phyloP scores from a whole-genome alignment of 2,329 filamentous ascomycete species.

The Monosporascus sp. region DNA sequence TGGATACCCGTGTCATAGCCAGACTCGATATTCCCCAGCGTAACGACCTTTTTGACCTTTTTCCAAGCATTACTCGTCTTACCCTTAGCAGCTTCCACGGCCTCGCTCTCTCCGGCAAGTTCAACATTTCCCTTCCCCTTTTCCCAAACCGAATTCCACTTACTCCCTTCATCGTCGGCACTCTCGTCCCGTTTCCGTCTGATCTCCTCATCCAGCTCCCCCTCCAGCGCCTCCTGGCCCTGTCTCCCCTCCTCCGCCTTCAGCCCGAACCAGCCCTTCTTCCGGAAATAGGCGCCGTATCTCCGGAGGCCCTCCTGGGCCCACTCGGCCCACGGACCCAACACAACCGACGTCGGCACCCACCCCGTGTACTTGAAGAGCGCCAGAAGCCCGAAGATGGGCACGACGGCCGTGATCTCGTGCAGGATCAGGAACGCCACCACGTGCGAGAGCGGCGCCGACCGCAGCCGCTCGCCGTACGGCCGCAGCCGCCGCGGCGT shows the following conservation, averaged over 20 bases:
- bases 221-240: constrained; percentile 21
- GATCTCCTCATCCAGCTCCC: constrained; percentile 26
- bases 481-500: constrained; percentile 63
- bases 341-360: constrained; percentile 56
- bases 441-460: constrained; percentile 76
- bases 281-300: constrained; percentile 71
- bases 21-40: constrained; percentile 22
- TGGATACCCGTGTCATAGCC: constrained; percentile 54
- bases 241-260: constrained; percentile 26
- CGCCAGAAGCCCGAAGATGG: constrained; percentile 67
- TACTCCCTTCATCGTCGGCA: constrained; percentile 30
- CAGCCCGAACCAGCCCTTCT: constrained; percentile 77
- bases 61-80: constrained; percentile 15
- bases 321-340: constrained; percentile 43
- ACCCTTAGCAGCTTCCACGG: constrained; percentile 3
- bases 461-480: constrained; percentile 65
- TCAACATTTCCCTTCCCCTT: constrained; percentile 24
- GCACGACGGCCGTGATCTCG: constrained; percentile 82
- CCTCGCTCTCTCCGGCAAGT: constrained; percentile 26
- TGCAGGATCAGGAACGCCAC: constrained; percentile 85
- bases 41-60: constrained; percentile 19
- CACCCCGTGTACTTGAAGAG: constrained; percentile 76
- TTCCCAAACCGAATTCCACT: constrained; percentile 13
- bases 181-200: constrained; percentile 2
- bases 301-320: constrained; percentile 60